These are phyloP conservation scores for Microdochium nivale DNA, from an alignment of 2,329 filamentous ascomycete genomes.

Conservation along the genomic window DNA sequence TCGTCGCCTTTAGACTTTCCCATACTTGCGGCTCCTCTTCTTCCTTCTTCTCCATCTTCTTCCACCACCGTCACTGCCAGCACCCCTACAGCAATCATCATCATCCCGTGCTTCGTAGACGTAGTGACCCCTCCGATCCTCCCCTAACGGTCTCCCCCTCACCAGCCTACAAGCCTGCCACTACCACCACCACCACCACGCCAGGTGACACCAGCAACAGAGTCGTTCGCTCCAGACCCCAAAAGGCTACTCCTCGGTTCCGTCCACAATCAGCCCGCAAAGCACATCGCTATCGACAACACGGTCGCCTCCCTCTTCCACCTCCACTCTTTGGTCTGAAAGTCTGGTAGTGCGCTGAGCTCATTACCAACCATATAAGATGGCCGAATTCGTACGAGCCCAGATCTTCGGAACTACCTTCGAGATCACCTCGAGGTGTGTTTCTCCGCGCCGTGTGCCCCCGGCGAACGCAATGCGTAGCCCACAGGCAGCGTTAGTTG, in stretches of 20 bases:
- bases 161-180: not conserved
- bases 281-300: not conserved
- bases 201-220: not conserved
- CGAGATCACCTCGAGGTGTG: conserved; percentile 93
- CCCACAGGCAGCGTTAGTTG: not conserved
- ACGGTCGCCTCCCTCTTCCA: not conserved
- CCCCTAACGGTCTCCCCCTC: not conserved
- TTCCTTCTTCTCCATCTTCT: not conserved
- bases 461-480: not conserved
- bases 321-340: not conserved
- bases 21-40: not conserved
- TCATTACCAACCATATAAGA: conserved; percentile 35
- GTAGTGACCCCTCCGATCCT: not conserved
- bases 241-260: not conserved
- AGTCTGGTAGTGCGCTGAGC: not conserved
- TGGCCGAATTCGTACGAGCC: conserved; percentile 98
- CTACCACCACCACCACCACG: not conserved
- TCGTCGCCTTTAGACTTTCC: not conserved
- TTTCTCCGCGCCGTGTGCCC: conserved; percentile 3
- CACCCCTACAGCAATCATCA: not conserved
- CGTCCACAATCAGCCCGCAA: not conserved
- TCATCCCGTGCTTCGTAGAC: not conserved
- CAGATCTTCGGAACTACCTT: conserved; percentile 99
- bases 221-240: not conserved
- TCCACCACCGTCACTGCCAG: not conserved